Evolutionary conservation across 1,284 basidiomycete species (phyloP).

Genomic region (Calocybe gambosa): DNA sequence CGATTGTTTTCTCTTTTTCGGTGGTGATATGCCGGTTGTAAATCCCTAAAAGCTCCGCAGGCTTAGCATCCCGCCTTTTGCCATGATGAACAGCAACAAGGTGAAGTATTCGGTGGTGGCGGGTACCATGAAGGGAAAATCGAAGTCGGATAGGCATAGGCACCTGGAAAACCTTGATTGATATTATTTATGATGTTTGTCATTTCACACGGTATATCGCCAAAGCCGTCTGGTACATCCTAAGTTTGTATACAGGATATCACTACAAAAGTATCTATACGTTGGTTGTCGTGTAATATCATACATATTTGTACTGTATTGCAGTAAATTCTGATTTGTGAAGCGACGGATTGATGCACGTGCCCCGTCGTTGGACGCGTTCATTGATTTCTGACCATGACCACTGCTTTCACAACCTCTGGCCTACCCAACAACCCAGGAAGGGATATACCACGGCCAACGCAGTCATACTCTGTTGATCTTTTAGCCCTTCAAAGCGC

Average conservation of each 20-base stretch:
- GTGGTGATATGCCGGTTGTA: slow-evolving; percentile 68
- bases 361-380: not conserved
- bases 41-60: slow-evolving; percentile 84
- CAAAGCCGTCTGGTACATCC: not conserved
- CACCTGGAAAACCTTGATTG: not conserved
- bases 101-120: slow-evolving; percentile 80
- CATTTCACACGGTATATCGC: too few species aligned
- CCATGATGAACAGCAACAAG: slow-evolving; percentile 80
- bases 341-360: not conserved
- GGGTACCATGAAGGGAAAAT: slow-evolving; percentile 78
- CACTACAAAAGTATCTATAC: too few species aligned
- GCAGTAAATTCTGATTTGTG: too few species aligned
- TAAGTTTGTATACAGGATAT: slow-evolving; percentile 17
- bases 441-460: slow-evolving; percentile 1
- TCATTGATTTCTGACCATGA: slow-evolving; percentile 19
- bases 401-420: slow-evolving; percentile 22
- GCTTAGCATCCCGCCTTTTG: slow-evolving; percentile 79
- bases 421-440: slow-evolving; percentile 12
- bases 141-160: slow-evolving; percentile 83
- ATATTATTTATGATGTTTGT: too few species aligned
- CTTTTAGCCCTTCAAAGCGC: slow-evolving; percentile 59
- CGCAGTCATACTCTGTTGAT: slow-evolving; percentile 38
- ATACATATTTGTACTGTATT: too few species aligned
- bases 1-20: slow-evolving; percentile 64
- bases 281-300: too few species aligned